Base-by-base conservation (phyloP, 805 yeast species). In the Starmerella apis region DNA sequence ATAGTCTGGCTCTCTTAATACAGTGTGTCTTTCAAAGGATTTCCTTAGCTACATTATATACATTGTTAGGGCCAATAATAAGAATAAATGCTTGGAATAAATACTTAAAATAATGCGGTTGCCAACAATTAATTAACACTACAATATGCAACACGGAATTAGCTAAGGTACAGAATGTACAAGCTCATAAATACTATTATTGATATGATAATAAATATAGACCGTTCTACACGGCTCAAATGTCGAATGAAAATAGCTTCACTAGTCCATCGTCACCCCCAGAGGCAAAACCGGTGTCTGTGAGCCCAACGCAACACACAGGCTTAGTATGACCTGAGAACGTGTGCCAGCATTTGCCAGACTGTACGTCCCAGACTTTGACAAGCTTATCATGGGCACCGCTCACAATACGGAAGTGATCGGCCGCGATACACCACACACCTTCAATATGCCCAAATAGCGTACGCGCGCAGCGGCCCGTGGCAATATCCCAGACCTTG, bases 391-490 rank as follows among this genome's bases (percentile, higher is more conserved):
- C 98, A 63, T 92, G 96, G 1, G 96, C 88, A 1, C 97, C 97
- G 60, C 92, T 81, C 10, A 90, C 84, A 41, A 92, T 84, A 57
- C 98, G 76, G 72, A 92, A 92, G 35, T 88, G 87, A 69, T 92
- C 97, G 0, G 96, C 95, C 16, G 92, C 86, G 49, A 92, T 83
- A 38, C 90, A 86, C 96, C 97, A 90, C 18, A 92, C 95, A 20
- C 98, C 98, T 67, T 92, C 97, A 48, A 90, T 86, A 63, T 92
- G 98, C 2, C 98, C 98, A 69, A 90, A 92, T 65, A 92, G 90
- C 0, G 98, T 92, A 51, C 96, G 74, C 10, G 87, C 77, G 62
- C 97, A 90, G 64, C 79, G 78, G 3, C 96, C 96, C 0, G 92
- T 78, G 54, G 72, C 72, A 27, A 87, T 82, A 58, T 86, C 94